Evolutionary conservation across 2,329 filamentous ascomycete species (phyloP).

Genomic region (Chaetomium globosum): DNA sequence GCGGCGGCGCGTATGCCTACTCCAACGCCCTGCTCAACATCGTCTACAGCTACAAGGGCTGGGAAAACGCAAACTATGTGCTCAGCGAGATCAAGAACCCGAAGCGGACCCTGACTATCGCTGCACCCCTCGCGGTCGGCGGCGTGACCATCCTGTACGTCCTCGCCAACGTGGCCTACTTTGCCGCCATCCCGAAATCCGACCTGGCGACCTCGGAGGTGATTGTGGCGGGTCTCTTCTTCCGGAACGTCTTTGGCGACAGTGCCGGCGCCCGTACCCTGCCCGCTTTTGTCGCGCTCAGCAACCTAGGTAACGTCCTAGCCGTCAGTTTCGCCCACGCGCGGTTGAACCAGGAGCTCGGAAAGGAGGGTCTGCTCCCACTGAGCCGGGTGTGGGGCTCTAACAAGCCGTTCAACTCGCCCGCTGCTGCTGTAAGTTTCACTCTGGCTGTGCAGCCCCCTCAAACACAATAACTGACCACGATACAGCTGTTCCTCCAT

Average conservation of each 20-base stretch:
- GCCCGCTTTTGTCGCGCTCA: slow-evolving; percentile 62
- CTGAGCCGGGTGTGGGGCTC: slow-evolving; percentile 69
- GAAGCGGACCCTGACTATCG: slow-evolving; percentile 51
- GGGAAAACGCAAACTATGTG: slow-evolving; percentile 67
- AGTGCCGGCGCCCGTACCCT: slow-evolving; percentile 53
- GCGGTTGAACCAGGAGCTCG: slow-evolving; percentile 66
- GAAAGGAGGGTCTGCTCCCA: slow-evolving; percentile 69
- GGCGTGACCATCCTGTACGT: slow-evolving; percentile 63
- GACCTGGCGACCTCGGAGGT: slow-evolving; percentile 61
- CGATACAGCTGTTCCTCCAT: slow-evolving; percentile 58
- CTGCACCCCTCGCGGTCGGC: slow-evolving; percentile 60
- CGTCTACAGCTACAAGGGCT: slow-evolving; percentile 59
- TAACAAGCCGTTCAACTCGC: slow-evolving; percentile 66
- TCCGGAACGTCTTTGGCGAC: slow-evolving; percentile 63
- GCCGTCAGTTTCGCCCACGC: slow-evolving; percentile 63
- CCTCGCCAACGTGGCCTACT: slow-evolving; percentile 67
- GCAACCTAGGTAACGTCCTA: slow-evolving; percentile 64
- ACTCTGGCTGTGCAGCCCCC: too few relatives aligned
- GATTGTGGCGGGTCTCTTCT: slow-evolving; percentile 65
- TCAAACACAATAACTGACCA: background rate
- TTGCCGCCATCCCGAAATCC: slow-evolving; percentile 62
- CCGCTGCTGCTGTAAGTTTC: slow-evolving; percentile 50
- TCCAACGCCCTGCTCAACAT: slow-evolving; percentile 61
- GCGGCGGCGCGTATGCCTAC: slow-evolving; percentile 48
- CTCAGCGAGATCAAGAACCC: slow-evolving; percentile 50